Conservation (phyloP, 2,329 filamentous ascomycete genomes). For the Anisogramma anomala region DNA sequence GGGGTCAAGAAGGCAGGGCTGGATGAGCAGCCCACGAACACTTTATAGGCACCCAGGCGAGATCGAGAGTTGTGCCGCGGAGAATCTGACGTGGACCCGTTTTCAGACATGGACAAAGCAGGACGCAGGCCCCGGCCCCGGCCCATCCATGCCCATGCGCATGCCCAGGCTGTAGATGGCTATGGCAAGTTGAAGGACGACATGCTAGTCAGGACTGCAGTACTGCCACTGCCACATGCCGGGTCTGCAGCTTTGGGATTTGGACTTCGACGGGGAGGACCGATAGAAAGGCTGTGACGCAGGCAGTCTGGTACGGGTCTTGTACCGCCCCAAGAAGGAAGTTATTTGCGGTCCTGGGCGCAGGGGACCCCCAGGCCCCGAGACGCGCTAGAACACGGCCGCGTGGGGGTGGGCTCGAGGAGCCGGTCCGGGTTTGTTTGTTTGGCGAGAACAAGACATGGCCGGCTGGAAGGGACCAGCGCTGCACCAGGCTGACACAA, state of each 20-base stretch:
- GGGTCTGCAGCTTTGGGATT: background rate
- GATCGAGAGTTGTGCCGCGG: background rate
- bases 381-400: background rate
- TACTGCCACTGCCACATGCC: background rate
- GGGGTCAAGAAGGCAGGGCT: background rate
- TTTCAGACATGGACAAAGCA: background rate
- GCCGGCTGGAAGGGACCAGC: too few relatives aligned
- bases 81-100: slow-evolving; percentile 3
- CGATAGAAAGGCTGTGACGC: too few relatives aligned
- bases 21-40: background rate
- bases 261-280: slow-evolving; percentile 4
- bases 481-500: too few relatives aligned
- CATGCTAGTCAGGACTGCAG: slow-evolving; percentile 6
- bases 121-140: background rate
- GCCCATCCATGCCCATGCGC: background rate
- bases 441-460: too few relatives aligned
- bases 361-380: background rate
- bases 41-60: slow-evolving; percentile 9
- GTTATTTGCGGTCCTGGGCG: too few relatives aligned
- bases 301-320: too few relatives aligned
- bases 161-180: background rate
- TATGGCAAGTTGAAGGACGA: slow-evolving; percentile 7
- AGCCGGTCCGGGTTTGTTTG: too few relatives aligned
- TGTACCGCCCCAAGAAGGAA: too few relatives aligned
- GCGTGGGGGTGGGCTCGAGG: background rate